A percentile compares a stretch with the other conserved stretches of the same genome.
phyloP scores from a whole-genome alignment of 2,329 filamentous ascomycete genomes.

The Pseudopithomyces maydicus region DNA sequence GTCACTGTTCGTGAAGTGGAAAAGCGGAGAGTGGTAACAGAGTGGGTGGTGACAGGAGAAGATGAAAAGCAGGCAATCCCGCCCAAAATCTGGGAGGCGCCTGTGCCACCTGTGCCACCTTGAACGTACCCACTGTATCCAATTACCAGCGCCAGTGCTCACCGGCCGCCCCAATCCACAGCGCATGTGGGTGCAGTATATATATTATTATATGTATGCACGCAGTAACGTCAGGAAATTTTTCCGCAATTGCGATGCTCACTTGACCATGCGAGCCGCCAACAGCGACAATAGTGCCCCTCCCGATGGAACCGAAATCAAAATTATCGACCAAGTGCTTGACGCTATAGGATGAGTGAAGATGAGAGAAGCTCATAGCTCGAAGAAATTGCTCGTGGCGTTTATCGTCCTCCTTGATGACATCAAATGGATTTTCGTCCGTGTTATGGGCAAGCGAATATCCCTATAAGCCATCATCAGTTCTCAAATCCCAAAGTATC shows the following conservation, averaged over 20 bases:
- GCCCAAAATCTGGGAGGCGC: background rate
- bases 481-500: background rate
- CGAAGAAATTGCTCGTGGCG: background rate
- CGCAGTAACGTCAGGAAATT: background rate
- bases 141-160: no score
- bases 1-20: background rate
- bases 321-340: background rate
- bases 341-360: background rate
- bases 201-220: no score
- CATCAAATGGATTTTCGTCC: constrained; percentile 3
- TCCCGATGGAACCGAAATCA: background rate
- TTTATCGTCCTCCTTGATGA: constrained; percentile 4
- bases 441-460: constrained; percentile 1
- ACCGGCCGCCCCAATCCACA: no score
- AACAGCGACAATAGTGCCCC: background rate
- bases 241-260: background rate
- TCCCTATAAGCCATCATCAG: background rate
- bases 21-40: background rate
- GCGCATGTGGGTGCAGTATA: no score
- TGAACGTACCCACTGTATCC: no score
- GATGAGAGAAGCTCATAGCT: background rate
- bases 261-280: background rate
- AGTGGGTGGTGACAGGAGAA: background rate
- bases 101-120: no score
- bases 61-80: background rate